Evolutionary conservation across 2,329 filamentous ascomycete genomes (phyloP).

Genomic region (Colletotrichum phormii): DNA sequence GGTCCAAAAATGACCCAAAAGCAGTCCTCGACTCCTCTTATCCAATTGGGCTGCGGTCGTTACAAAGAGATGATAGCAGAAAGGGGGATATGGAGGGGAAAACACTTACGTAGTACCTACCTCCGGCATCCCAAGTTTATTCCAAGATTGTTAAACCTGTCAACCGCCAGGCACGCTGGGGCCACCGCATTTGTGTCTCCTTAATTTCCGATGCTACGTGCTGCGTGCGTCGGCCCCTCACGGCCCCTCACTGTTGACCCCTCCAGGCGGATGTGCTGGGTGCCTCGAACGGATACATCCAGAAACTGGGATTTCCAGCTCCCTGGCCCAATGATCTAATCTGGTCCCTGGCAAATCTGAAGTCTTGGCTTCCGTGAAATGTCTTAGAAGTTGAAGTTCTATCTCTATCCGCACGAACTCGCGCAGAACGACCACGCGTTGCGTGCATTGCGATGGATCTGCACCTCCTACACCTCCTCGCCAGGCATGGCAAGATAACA

Average conservation of each 20-base stretch:
- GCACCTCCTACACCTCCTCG: no score
- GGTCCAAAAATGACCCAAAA: background rate
- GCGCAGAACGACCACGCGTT: no score
- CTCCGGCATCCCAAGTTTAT: background rate
- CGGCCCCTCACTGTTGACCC: background rate
- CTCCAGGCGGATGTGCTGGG: background rate
- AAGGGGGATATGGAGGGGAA: background rate
- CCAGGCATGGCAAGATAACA: background rate
- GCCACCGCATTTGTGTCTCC: background rate
- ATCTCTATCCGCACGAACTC: no score
- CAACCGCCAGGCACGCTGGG: background rate
- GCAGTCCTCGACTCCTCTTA: background rate
- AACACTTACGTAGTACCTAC: background rate
- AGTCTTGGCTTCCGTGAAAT: background rate
- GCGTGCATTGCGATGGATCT: no score
- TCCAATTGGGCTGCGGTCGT: slow-evolving; percentile 20
- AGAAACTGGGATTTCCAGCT: background rate
- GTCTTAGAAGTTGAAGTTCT: background rate
- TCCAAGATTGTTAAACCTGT: background rate
- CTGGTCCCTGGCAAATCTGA: background rate
- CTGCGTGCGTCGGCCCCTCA: background rate
- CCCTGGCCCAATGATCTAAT: background rate
- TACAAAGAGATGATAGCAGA: slow-evolving; percentile 15
- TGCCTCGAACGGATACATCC: background rate
- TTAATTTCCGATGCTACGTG: slow-evolving; percentile 6